A percentile compares a stretch with the other conserved stretches of the same genome.
phyloP scores from a whole-genome alignment of 305 asterid genomes.

The Plantago rigida region DNA sequence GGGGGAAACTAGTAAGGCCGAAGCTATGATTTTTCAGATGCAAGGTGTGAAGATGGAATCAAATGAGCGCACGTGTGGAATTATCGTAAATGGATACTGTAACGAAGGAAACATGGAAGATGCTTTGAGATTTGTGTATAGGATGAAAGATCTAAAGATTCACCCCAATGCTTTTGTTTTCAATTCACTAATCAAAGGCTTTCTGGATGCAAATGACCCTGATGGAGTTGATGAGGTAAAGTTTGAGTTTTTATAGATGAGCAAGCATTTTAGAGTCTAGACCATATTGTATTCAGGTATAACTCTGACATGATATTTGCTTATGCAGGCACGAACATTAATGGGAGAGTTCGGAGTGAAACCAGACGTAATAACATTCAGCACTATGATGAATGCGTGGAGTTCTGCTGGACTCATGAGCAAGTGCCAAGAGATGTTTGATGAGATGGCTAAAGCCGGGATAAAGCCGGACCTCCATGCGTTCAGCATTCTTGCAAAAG shows the following conservation, averaged over 20 bases:
- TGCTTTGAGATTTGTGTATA: slow-evolving; percentile 61
- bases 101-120: slow-evolving; percentile 69
- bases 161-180: slow-evolving; percentile 69
- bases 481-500: slow-evolving; percentile 90
- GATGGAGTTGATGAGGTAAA: slow-evolving; percentile 83
- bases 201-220: slow-evolving; percentile 43
- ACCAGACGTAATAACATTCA: slow-evolving; percentile 79
- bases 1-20: slow-evolving; percentile 59
- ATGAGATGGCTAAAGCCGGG: slow-evolving; percentile 63
- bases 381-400: slow-evolving; percentile 93
- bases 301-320: neutral
- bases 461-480: slow-evolving; percentile 68
- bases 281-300: neutral
- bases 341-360: slow-evolving; percentile 79
- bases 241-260: neutral
- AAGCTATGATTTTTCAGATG: slow-evolving; percentile 62
- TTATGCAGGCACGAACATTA: slow-evolving; percentile 47
- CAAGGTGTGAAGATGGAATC: slow-evolving; percentile 50
- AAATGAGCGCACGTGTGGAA: slow-evolving; percentile 73
- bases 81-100: slow-evolving; percentile 71
- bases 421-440: slow-evolving; percentile 64
- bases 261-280: neutral
- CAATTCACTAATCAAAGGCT: slow-evolving; percentile 78
- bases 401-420: slow-evolving; percentile 74
- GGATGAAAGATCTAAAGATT: slow-evolving; percentile 69